A percentile compares a stretch with the other conserved stretches of the same genome.
Evolutionary conservation across 1,284 basidiomycete genomes (phyloP).

Genomic region (Leccinum fallax): DNA sequence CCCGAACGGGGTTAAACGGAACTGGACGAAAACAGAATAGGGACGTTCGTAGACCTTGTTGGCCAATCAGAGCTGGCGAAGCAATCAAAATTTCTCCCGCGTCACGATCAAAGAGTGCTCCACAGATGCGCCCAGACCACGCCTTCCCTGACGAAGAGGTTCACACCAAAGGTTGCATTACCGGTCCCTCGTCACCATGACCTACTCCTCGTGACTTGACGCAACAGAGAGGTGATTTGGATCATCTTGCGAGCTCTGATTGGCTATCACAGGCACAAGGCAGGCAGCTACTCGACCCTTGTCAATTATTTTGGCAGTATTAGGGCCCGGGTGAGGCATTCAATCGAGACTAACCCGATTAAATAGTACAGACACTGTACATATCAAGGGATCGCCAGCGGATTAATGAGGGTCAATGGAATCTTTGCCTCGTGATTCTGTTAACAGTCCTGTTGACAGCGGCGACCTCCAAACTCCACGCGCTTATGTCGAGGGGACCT

Average conservation of each 20-base stretch:
- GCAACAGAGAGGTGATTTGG: not conserved
- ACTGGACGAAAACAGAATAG: not conserved
- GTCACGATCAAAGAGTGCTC: not conserved
- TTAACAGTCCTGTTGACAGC: not conserved
- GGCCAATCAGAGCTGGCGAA: not conserved
- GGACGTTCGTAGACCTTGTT: no score
- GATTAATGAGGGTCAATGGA: not conserved
- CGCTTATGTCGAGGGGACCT: slow-evolving; percentile 32
- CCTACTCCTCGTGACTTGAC: not conserved
- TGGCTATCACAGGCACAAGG: not conserved
- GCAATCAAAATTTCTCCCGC: not conserved
- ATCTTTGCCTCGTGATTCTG: not conserved
- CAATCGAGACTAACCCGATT: not conserved
- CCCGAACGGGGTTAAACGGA: not conserved
- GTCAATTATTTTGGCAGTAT: not conserved
- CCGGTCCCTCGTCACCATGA: not conserved
- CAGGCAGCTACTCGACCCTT: not conserved
- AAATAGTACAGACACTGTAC: not conserved
- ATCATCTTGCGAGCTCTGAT: not conserved
- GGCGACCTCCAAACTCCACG: slow-evolving; percentile 10
- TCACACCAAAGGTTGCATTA: not conserved
- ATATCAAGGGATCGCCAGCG: not conserved
- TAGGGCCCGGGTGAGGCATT: not conserved
- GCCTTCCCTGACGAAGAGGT: not conserved
- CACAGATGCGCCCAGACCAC: not conserved